Evolutionary conservation across 1,139 yeast genomes (phyloP).

Genomic region (Pichia sp.): DNA sequence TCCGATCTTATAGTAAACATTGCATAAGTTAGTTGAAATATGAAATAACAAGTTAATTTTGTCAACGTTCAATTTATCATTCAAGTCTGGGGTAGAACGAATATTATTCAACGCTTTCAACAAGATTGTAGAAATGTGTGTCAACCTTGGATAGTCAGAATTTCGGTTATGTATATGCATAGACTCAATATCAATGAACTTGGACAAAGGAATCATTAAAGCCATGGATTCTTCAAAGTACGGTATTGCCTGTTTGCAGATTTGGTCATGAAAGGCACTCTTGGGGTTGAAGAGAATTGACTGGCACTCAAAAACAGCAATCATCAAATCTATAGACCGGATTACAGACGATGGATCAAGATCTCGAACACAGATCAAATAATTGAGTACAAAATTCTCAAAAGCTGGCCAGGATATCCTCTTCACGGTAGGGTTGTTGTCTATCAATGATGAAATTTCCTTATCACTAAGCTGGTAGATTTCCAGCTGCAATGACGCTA

Average conservation of each 20-base stretch:
- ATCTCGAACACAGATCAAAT: conserved; percentile 48
- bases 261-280: conserved; percentile 38
- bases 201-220: conserved; percentile 46
- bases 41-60: conserved; percentile 54
- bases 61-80: conserved; percentile 31
- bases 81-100: conserved; percentile 52
- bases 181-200: conserved; percentile 45
- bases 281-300: conserved; percentile 56
- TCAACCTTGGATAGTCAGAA: conserved; percentile 44
- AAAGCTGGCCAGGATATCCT: conserved; percentile 52
- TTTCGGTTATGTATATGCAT: conserved; percentile 37
- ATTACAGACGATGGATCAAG: conserved; percentile 56
- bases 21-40: conserved; percentile 56
- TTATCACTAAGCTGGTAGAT: conserved; percentile 21
- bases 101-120: conserved; percentile 61
- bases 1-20: conserved; percentile 55
- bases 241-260: conserved; percentile 33
- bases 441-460: conserved; percentile 32
- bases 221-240: conserved; percentile 42
- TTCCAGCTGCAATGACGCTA: conserved; percentile 25
- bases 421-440: conserved; percentile 33
- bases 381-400: conserved; percentile 46
- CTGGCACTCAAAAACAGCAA: conserved; percentile 48
- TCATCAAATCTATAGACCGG: conserved; percentile 56
- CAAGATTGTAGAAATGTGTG: conserved; percentile 53